Base-by-base conservation (phyloP, 805 yeast species). In the Wickerhamiella azyma region DNA sequence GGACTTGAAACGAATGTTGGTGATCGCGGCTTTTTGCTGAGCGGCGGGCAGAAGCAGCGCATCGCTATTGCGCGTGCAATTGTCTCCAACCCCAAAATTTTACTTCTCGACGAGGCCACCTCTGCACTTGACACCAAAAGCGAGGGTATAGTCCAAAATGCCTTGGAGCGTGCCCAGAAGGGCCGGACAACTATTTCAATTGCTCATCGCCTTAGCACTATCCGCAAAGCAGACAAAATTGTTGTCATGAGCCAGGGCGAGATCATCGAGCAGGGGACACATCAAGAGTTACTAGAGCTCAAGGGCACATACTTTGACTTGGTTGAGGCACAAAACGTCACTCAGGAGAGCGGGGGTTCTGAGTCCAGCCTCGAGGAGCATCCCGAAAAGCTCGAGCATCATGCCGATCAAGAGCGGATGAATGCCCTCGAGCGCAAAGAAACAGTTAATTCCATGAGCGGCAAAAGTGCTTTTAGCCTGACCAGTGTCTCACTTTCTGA, bases 1-100 rank as follows among this genome's bases (percentile, higher is more conserved):
- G 95, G 96, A 0, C 64, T 76, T 11, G 69, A 80, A 35, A 88
- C 96, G 0, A 70, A 85, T 49, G 75, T 75, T 36, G 79, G 78
- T 17, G 68, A 72, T 24, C 64, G 78, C 17, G 80, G 80, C 1
- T 75, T 76, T 35, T 62, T 75, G 33, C 61, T 79, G 38, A 74
- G 81, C 6, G 85, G 85, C 33, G 85, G 85, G 9, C 85, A 79
- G 57, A 78, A 79, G 55, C 85, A 79, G 62, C 69, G 84, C 55
- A 68, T 79, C 29, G 84, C 85, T 5, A 76, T 79, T 56, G 85
- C 85, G 0, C 65, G 85, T 50, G 82, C 83, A 9, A 66, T 79
- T 52, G 72, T 79, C 39, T 76, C 78, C 52, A 69, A 72, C 48
- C 85, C 85, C 1, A 64, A 70, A 26, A 68, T 79, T 29, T 64